Percentiles rank a stretch among this genome's conserved stretches.
These are phyloP conservation scores for Phytophthora megakarya DNA, from an alignment of 352 stramenopile genomes.

Conservation along the genomic window DNA sequence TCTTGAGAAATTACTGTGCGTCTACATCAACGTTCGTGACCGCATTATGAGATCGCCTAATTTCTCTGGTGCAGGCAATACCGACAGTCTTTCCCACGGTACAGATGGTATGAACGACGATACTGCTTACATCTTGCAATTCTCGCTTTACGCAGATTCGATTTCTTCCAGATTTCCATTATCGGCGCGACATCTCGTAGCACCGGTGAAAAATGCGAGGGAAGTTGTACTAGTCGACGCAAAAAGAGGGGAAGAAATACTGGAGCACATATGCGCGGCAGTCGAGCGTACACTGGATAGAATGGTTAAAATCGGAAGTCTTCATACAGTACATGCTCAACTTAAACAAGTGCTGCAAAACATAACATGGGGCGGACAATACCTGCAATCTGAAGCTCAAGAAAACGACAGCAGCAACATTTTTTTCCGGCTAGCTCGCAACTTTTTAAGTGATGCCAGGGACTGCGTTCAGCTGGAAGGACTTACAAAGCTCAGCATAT, in stretches of 20 bases:
- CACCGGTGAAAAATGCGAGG: conserved; percentile 27
- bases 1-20: conserved; percentile 38
- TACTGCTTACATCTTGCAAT: conserved; percentile 23
- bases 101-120: not conserved
- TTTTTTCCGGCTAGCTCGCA: conserved; percentile 36
- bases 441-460: conserved; percentile 46
- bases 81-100: not conserved
- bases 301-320: conserved; percentile 18
- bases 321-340: conserved; percentile 21
- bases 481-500: conserved; percentile 51
- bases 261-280: conserved; percentile 48
- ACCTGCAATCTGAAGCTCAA: not conserved
- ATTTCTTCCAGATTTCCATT: conserved; percentile 50
- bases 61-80: not conserved
- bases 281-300: conserved; percentile 39
- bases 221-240: conserved; percentile 44
- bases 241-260: conserved; percentile 45
- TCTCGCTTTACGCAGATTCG: conserved; percentile 57
- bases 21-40: conserved; percentile 46
- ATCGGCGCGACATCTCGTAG: conserved; percentile 41
- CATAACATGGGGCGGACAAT: conserved; percentile 9
- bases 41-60: conserved; percentile 14
- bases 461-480: conserved; percentile 34
- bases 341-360: conserved; percentile 24
- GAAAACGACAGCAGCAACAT: conserved; percentile 10